Evolutionary conservation across 2,329 filamentous ascomycete species (phyloP), one percentile per base, ranked within the genome.

Genomic region (Microdochium nivale): DNA sequence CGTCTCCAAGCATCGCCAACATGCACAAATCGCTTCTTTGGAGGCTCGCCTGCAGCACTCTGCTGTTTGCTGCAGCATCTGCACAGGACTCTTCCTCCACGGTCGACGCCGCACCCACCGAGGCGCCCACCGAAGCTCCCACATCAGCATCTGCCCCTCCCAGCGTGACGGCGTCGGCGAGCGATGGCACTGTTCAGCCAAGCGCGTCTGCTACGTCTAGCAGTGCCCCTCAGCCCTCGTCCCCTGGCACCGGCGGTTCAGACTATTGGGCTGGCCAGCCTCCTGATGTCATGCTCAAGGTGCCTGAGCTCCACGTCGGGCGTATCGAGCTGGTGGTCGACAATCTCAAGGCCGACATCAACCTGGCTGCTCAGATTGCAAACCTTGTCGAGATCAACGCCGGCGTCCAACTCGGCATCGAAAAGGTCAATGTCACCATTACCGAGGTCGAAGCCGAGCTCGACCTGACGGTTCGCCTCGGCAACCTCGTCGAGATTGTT

Each of bases 241-340:
- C 52, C 46, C 57, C 62, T 1, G 52, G 61, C 32, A 65, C 66
- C 40, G 61, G 63, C 47, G 58, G 62, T 54, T 66, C 67, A 7
- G 40, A 44, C 19, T 44, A 44, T 19, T 44, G 21, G n/a, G 40
- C 40, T 44, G 40, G 21, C 13, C 67, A 64, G 3, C 68, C 73
- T 0, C 79, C 80, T 10, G 80, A 84, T 65, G 80, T 84, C 19
- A 70, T 74, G 51, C 73, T 84, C 35, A 75, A 73, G 48, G 75
- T 83, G 1, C 79, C 80, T 0, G 72, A 80, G 55, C 70, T 84
- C 8, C 76, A 75, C 37, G 80, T 84, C 19, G 76, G 76, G 37
- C 70, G 71, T 49, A 84, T 84, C 53, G 80, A 83, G 64, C 68
- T 84, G 3, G 73, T 77, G 47, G 80, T 84, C 2, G 79, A 83